phyloP scores from a whole-genome alignment of 75 land plant species.

The Pseudotsuga menziesii region DNA sequence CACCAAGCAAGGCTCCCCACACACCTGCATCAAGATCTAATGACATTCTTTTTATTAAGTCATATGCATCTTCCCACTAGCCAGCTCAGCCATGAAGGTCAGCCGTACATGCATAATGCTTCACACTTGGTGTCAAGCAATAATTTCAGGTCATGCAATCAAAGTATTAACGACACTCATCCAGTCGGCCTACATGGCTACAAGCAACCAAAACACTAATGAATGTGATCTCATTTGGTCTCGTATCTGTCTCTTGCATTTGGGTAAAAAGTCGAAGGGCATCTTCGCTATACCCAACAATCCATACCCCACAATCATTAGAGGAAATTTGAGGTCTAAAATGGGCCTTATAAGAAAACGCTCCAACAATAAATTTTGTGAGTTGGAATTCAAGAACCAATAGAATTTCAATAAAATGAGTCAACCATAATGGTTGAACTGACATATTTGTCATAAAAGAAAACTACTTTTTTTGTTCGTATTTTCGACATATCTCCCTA shows the following conservation, averaged over 20 bases:
- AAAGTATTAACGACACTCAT: neutral
- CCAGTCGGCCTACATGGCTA: neutral
- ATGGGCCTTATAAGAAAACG: no score
- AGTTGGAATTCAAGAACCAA: no score
- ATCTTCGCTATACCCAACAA: constrained; percentile 23
- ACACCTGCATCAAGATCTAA: neutral
- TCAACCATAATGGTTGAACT: no score
- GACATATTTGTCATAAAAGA: no score
- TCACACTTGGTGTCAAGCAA: neutral
- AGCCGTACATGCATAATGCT: neutral
- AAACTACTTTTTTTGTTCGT: no score
- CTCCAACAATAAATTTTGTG: no score
- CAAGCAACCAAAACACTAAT: constrained; percentile 13
- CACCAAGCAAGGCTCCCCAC: constrained; percentile 4
- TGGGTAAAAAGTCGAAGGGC: constrained; percentile 37
- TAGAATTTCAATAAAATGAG: no score
- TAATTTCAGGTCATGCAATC: neutral
- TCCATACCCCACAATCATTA: constrained; percentile 54
- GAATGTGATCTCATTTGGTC: constrained; percentile 10
- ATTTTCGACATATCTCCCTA: no score
- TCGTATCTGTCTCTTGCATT: constrained; percentile 29
- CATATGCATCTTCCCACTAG: neutral
- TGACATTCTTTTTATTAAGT: neutral
- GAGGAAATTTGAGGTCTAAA: no score
- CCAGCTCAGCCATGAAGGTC: constrained; percentile 1